Base-by-base conservation (phyloP, 352 stramenopile genomes). In the Discostella stelligera region DNA sequence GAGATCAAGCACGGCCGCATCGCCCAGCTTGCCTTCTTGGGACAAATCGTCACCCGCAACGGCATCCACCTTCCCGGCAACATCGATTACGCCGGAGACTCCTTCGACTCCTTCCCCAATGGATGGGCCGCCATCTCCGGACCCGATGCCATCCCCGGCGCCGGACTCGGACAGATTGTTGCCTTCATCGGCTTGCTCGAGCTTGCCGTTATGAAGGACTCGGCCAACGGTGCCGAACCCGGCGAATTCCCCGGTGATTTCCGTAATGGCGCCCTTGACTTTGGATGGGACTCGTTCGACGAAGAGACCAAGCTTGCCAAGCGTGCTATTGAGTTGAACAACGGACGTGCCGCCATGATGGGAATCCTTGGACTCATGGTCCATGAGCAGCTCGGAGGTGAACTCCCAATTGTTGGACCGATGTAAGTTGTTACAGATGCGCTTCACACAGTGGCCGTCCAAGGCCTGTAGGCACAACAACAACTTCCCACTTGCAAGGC, bases 1-100 rank as follows among this genome's bases (percentile, higher is more conserved):
- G 87, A 92, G 67, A 85, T 92, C 80, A 92, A 92, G 80, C 87
- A 92, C 79, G 87, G 79, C 74, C 87, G 87, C 65, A 90, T 94
- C 70, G 76, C 64, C 32, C 90, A 91, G 89, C 80, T 94, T 72
- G 89, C 83, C 49, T 60, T 60, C 52, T 25, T 60, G 14, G 52
- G 52, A 14, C 52, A 60, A 21, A 60, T 60, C n/a, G 32, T 32
- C 52, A 60, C 52, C 52, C 52, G 79, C 52, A 71, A 64, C 23
- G 85, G 85, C 74, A 78, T 83, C 67, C 74, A 79, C 66, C 82
- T 91, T 81, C 71, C 79, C 6, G 82, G 82, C 71, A 67, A 76
- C 72, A 91, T 91, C 52, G 67, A 89, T 65, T 77, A 84, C 52
- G 32, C 54, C 10, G 84, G 84, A 41, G 55, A 70, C 56, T 71